phyloP scores from a whole-genome alignment of 2,329 filamentous ascomycete genomes.

The Tolypocladium inflatum region DNA sequence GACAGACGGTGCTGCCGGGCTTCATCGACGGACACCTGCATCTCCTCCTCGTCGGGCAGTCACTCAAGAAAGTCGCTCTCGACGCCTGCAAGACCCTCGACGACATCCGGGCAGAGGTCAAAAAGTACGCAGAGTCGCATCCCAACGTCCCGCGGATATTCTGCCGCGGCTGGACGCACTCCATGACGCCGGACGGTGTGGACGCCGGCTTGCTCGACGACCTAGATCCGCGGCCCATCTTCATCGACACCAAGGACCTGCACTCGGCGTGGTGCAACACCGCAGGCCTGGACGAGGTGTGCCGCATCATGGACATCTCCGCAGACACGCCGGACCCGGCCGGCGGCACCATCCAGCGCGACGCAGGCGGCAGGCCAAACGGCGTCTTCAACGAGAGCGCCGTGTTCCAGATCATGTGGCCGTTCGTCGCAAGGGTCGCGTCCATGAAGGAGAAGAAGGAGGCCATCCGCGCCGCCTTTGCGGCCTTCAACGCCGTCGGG shows the following conservation, averaged over 20 bases:
- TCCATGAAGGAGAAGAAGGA: conserved; percentile 37
- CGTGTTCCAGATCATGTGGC: conserved; percentile 44
- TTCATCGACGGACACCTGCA: conserved; percentile 52
- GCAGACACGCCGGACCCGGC: conserved; percentile 33
- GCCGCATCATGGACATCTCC: conserved; percentile 27
- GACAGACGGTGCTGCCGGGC: conserved; percentile 36
- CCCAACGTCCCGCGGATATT: conserved; percentile 39
- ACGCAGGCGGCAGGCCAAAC: conserved; percentile 33
- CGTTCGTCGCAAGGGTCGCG: conserved; percentile 37
- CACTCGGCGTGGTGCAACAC: conserved; percentile 49
- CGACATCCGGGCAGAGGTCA: conserved; percentile 39
- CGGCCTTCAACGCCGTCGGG: conserved; percentile 39
- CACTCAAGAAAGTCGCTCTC: conserved; percentile 39
- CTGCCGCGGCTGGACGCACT: conserved; percentile 47
- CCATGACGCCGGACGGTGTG: conserved; percentile 34
- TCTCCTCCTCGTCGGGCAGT: conserved; percentile 43
- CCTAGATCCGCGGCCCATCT: conserved; percentile 43
- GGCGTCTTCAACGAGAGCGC: conserved; percentile 44
- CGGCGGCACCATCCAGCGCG: conserved; percentile 43
- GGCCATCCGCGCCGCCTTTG: conserved; percentile 37
- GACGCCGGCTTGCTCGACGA: conserved; percentile 37
- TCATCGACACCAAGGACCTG: conserved; percentile 46
- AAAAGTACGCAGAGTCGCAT: conserved; percentile 33
- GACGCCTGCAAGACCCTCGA: conserved; percentile 36
- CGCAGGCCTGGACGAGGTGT: conserved; percentile 35